Evolutionary conservation across 2,329 filamentous ascomycete genomes (phyloP).

Genomic region (Trichoderma gracile): DNA sequence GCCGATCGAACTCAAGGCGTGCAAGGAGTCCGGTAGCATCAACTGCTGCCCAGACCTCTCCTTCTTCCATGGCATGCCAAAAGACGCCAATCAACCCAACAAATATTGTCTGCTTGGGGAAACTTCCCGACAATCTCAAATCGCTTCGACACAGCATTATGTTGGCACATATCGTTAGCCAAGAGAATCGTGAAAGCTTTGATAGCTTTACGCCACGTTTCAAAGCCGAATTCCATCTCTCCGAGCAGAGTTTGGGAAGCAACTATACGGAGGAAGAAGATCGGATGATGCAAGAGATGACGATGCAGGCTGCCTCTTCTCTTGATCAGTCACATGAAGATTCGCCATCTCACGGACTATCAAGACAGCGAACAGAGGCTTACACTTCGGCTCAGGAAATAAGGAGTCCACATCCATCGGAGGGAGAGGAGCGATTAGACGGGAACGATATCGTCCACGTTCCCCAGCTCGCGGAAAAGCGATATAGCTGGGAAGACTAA

Average conservation of each 20-base stretch:
- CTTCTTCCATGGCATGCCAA: constrained; percentile 39
- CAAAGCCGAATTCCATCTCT: constrained; percentile 25
- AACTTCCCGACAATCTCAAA: constrained; percentile 51
- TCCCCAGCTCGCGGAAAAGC: constrained; percentile 50
- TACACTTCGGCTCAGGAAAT: neutral
- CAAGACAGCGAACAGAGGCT: constrained; percentile 19
- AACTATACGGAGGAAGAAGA: constrained; percentile 60
- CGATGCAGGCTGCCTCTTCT: constrained; percentile 31
- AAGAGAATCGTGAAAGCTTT: constrained; percentile 15
- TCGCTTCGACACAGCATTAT: constrained; percentile 31
- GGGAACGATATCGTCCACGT: constrained; percentile 52
- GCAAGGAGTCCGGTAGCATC: neutral
- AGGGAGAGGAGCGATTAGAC: constrained; percentile 47
- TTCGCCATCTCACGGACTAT: neutral
- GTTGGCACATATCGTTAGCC: constrained; percentile 23
- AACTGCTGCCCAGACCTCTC: neutral
- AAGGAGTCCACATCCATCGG: constrained; percentile 27
- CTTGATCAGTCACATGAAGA: constrained; percentile 3
- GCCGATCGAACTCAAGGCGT: neutral
- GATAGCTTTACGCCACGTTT: constrained; percentile 16
- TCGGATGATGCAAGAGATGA: constrained; percentile 36
- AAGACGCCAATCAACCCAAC: constrained; percentile 54
- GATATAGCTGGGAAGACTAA: constrained; percentile 54
- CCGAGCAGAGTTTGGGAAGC: constrained; percentile 51
- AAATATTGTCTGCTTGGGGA: constrained; percentile 56